These are phyloP conservation scores for Neurospora discreta DNA, from an alignment of 495 filamentous ascomycete genomes.

Conservation along the genomic window DNA sequence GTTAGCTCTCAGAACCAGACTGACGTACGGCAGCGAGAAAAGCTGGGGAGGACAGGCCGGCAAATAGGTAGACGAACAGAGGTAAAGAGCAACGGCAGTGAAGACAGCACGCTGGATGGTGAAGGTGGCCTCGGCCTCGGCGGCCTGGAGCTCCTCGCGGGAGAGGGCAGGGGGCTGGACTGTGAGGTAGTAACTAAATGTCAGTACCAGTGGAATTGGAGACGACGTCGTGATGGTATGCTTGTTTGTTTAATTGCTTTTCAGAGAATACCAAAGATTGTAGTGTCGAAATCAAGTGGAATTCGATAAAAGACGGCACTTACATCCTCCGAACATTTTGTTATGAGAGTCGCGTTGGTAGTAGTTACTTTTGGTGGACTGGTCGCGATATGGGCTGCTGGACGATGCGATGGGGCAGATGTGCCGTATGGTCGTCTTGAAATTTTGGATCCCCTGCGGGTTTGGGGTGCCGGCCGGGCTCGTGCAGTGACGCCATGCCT, in stretches of 20 bases:
- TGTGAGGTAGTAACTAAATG: not conserved
- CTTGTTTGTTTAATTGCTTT: conserved; percentile 7
- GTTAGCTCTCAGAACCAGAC: not conserved
- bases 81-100: conserved; percentile 60
- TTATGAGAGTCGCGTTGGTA: not conserved
- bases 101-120: conserved; percentile 53
- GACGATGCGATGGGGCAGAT: not conserved
- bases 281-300: too few species aligned
- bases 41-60: not conserved
- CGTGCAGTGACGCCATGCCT: not conserved
- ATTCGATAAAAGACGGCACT: conserved; percentile 2
- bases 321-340: conserved; percentile 40
- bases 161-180: conserved; percentile 40
- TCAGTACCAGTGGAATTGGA: not conserved
- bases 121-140: conserved; percentile 58
- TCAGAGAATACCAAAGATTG: not conserved
- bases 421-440: not conserved
- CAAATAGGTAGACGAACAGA: conserved; percentile 49
- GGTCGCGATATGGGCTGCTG: not conserved
- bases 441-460: not conserved
- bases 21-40: not conserved
- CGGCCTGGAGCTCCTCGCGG: conserved; percentile 45
- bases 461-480: not conserved
- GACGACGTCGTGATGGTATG: not conserved
- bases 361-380: not conserved